These are phyloP conservation scores for Conoideocrella luteorostrata DNA, from an alignment of 2,329 filamentous ascomycete genomes.

Conservation along the genomic window DNA sequence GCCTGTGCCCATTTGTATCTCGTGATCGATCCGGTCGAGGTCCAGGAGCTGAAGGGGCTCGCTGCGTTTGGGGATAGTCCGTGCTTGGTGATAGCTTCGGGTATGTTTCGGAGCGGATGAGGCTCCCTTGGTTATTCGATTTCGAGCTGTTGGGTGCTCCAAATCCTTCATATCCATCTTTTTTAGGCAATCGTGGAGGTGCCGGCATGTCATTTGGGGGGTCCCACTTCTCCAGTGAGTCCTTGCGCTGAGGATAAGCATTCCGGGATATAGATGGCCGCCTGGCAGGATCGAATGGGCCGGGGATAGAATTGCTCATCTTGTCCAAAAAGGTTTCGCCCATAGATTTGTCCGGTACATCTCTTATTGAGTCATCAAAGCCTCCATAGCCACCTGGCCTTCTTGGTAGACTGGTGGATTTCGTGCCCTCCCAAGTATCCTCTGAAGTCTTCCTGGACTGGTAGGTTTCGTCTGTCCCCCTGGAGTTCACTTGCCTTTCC, in stretches of 20 bases:
- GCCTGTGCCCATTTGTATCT: conserved; percentile 18
- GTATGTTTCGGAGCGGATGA: conserved; percentile 47
- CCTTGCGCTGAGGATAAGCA: conserved; percentile 24
- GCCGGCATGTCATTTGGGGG: neutral
- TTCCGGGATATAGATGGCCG: conserved; percentile 27
- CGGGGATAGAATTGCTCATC: conserved; percentile 60
- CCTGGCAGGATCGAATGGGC: conserved; percentile 53
- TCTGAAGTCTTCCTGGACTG: conserved; percentile 20
- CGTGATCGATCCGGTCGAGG: conserved; percentile 32
- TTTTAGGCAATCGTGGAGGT: conserved; percentile 35
- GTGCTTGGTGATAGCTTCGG: conserved; percentile 32
- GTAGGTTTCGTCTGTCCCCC: conserved; percentile 39
- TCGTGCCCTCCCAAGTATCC: neutral
- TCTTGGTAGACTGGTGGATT: conserved; percentile 1
- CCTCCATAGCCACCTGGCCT: conserved; percentile 46
- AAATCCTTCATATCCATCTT: conserved; percentile 54
- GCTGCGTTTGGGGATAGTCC: conserved; percentile 27
- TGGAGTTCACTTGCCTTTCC: conserved; percentile 35
- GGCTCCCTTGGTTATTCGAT: conserved; percentile 29
- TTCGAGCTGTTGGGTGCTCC: conserved; percentile 37
- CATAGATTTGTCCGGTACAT: conserved; percentile 11
- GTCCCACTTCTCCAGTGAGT: conserved; percentile 19
- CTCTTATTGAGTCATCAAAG: conserved; percentile 20
- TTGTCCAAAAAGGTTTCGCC: conserved; percentile 45
- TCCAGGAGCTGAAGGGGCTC: conserved; percentile 43